Evolutionary conservation across 2,329 filamentous ascomycete genomes (phyloP), one percentile per base, ranked within the genome.

Genomic region (Diaporthe vaccinii): DNA sequence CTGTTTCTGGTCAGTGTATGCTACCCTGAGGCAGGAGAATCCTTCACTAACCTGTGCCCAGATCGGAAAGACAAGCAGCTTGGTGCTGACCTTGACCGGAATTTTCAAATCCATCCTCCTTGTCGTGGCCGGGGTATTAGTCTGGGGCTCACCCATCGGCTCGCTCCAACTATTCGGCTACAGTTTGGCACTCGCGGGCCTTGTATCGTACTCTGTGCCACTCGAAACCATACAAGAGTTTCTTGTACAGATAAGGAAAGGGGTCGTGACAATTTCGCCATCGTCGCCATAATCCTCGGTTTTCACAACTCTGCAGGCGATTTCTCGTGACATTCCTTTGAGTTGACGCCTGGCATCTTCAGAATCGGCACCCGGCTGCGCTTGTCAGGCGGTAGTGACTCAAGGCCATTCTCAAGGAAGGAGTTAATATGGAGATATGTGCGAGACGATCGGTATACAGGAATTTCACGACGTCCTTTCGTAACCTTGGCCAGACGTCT

Each of bases 81-180:
- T 97, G 70, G 94, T 96, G 80, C 93, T 97, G 86, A 95, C 94
- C 46, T 91, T 97, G 34, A 95, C 93, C 75, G 94, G 95, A 83
- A 95, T 97, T 78, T 90, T 97, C 81, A 97, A 97, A 86, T 94
- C 95, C 84, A 96, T 97, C 76, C 91, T 97, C 75, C 91, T 97
- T 73, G 94, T 97, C 78, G 87, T 90, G 76, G 89, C 91, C 75
- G 95, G 93, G 72, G 93, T 97, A 84, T 83, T 94, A 81, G 92
- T 96, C 82, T 97, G 94, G 92, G 87, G 89, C 79, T 95, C 94
- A 74, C 89, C 91, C 44, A 93, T 97, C 81, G 89, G 92, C 28
- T 82, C 85, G 34, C 88, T 95, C 74, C 95, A 97, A 85, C 91
- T 91, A 80, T 88, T 96, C 82, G 95, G 95, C 79, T 97, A 97